A percentile compares a stretch with the other conserved stretches of the same genome.
These are phyloP conservation scores for Clavispora santaluciae DNA, from an alignment of 805 yeast species.

Conservation along the genomic window DNA sequence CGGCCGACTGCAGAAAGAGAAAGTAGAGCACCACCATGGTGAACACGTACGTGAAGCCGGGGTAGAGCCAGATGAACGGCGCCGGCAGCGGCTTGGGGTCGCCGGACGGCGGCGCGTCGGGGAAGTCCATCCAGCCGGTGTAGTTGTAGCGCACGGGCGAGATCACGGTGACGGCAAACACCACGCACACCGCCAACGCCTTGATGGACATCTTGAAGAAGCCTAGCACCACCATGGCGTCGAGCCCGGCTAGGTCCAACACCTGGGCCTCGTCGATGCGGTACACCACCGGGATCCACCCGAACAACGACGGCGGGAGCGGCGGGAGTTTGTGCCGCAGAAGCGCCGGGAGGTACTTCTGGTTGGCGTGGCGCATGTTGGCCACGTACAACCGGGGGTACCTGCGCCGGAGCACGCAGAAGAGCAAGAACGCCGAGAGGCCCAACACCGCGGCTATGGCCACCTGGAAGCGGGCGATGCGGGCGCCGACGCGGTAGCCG, in stretches of 20 bases:
- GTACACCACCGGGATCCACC: slow-evolving; percentile 74
- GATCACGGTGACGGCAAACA: slow-evolving; percentile 68
- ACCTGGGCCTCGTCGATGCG: slow-evolving; percentile 68
- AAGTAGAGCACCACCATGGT: slow-evolving; percentile 60
- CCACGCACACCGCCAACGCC: slow-evolving; percentile 55
- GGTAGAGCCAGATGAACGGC: slow-evolving; percentile 78
- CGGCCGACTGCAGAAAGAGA: slow-evolving; percentile 63
- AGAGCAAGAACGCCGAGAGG: slow-evolving; percentile 56
- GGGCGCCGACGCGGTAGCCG: slow-evolving; percentile 21
- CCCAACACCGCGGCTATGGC: slow-evolving; percentile 69
- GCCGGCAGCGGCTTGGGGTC: slow-evolving; percentile 26
- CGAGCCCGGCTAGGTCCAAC: slow-evolving; percentile 86
- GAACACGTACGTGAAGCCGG: slow-evolving; percentile 80
- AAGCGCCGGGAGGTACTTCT: slow-evolving; percentile 37
- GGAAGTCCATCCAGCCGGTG: slow-evolving; percentile 69
- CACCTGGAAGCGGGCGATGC: slow-evolving; percentile 76
- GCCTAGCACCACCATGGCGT: slow-evolving; percentile 86
- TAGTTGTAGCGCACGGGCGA: slow-evolving; percentile 81
- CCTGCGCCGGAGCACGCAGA: slow-evolving; percentile 63
- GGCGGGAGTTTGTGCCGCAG: slow-evolving; percentile 52
- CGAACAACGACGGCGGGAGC: slow-evolving; percentile 60
- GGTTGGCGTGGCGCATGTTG: slow-evolving; percentile 48
- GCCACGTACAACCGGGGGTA: slow-evolving; percentile 87
- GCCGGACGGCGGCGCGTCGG: slow-evolving; percentile 13
- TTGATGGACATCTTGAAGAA: slow-evolving; percentile 87